These are phyloP conservation scores for Pestalotiopsis sp. DNA, from an alignment of 2,329 filamentous ascomycete genomes.

Conservation along the genomic window DNA sequence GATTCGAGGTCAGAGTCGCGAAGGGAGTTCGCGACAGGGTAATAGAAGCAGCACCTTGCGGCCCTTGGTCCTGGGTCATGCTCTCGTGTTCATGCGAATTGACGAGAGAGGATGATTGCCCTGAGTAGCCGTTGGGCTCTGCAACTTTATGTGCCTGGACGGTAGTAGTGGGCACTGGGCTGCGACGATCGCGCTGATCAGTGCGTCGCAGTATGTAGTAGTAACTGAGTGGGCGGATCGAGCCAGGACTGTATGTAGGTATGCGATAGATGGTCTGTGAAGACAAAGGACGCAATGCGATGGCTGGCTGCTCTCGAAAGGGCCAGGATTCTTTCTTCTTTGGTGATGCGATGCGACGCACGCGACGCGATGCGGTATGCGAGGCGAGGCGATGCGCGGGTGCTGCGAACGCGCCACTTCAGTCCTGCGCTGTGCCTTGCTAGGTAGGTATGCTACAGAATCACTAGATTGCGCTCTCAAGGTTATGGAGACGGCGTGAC, in stretches of 20 bases:
- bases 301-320: neutral
- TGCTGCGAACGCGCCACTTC: constrained; percentile 14
- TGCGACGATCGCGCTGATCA: constrained; percentile 34
- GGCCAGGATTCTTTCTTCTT: neutral
- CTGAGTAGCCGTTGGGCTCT: neutral
- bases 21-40: constrained; percentile 24
- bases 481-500: neutral
- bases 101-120: neutral
- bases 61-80: constrained; percentile 29
- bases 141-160: neutral
- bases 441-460: neutral
- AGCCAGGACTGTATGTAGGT: constrained; percentile 5
- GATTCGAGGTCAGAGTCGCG: constrained; percentile 27
- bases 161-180: constrained; percentile 7
- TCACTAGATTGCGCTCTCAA: neutral
- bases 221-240: constrained; percentile 15
- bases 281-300: neutral
- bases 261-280: constrained; percentile 18
- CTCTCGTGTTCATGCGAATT: constrained; percentile 27
- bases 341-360: constrained; percentile 14
- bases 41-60: constrained; percentile 24
- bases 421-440: constrained; percentile 13
- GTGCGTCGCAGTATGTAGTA: constrained; percentile 19
- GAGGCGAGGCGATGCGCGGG: constrained; percentile 1
- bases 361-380: constrained; percentile 15